phyloP scores from a whole-genome alignment of 768 basidiomycete genomes.

The Melanogaster broomeanus region DNA sequence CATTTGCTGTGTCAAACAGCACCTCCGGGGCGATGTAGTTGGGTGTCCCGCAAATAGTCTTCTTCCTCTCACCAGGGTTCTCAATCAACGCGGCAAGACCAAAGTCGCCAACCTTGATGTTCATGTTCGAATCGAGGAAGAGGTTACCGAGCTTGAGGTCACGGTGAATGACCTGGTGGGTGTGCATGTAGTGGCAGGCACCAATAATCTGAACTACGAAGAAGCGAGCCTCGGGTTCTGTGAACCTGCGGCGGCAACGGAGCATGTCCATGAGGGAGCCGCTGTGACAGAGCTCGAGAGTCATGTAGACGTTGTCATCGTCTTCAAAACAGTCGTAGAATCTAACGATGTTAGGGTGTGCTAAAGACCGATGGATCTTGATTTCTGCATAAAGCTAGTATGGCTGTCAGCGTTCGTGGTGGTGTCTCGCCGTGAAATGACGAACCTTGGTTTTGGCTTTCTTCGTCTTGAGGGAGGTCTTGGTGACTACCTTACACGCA shows the following conservation, averaged over 20 bases:
- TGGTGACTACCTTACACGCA: conserved; percentile 96
- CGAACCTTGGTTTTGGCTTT: conserved; percentile 95
- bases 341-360: conserved; percentile 89
- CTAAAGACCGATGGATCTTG: conserved; percentile 90
- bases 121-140: conserved; percentile 90
- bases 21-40: conserved; percentile 99
- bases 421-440: not conserved
- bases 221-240: conserved; percentile 90
- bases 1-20: conserved; percentile 91
- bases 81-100: conserved; percentile 96
- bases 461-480: conserved; percentile 87
- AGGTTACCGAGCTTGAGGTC: conserved; percentile 97
- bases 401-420: conserved; percentile 2
- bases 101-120: conserved; percentile 96
- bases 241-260: conserved; percentile 80
- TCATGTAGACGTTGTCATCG: conserved; percentile 95
- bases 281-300: conserved; percentile 87
- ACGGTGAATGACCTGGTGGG: conserved; percentile 94
- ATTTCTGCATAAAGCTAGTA: conserved; percentile 95
- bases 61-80: conserved; percentile 95
- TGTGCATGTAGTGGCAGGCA: conserved; percentile 97
- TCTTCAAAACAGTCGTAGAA: conserved; percentile 98
- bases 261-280: conserved; percentile 93
- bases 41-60: conserved; percentile 98
- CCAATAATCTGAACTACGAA: conserved; percentile 94